These are phyloP conservation scores for Botrytis hyacinthi DNA, from an alignment of 2,329 filamentous ascomycete species.

Conservation along the genomic window DNA sequence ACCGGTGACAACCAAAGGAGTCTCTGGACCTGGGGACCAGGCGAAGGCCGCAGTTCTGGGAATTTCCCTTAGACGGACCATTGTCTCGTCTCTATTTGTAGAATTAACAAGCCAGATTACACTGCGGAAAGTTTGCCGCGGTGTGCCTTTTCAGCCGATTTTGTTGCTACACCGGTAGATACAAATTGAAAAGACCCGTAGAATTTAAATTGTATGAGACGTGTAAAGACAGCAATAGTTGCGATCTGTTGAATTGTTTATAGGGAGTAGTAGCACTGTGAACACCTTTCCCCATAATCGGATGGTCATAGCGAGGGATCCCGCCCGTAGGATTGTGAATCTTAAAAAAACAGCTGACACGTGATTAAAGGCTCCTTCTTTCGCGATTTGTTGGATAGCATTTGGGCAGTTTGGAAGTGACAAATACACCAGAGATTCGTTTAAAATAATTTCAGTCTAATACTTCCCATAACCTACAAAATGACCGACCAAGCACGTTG, in stretches of 20 bases:
- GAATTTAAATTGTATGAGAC: conserved; percentile 3
- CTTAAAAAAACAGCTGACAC: conserved; percentile 12
- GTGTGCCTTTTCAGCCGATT: conserved; percentile 10
- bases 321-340: conserved; percentile 7
- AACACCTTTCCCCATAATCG: conserved; percentile 23
- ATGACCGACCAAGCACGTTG: conserved; percentile 84
- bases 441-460: not conserved
- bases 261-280: conserved; percentile 18
- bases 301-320: conserved; percentile 19
- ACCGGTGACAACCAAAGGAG: conserved; percentile 85
- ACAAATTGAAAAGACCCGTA: not conserved
- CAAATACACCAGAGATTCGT: not conserved
- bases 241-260: conserved; percentile 12
- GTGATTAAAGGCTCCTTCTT: conserved; percentile 9
- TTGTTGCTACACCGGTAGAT: not conserved
- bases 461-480: conserved; percentile 26
- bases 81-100: conserved; percentile 43
- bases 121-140: conserved; percentile 13
- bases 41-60: conserved; percentile 95
- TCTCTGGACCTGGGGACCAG: conserved; percentile 80
- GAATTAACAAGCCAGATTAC: conserved; percentile 19
- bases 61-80: conserved; percentile 97
- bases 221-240: not conserved
- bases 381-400: not conserved
- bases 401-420: not conserved